Evolutionary conservation across 2,329 filamentous ascomycete genomes (phyloP).

Genomic region (Trichophyton mentagrophytes): DNA sequence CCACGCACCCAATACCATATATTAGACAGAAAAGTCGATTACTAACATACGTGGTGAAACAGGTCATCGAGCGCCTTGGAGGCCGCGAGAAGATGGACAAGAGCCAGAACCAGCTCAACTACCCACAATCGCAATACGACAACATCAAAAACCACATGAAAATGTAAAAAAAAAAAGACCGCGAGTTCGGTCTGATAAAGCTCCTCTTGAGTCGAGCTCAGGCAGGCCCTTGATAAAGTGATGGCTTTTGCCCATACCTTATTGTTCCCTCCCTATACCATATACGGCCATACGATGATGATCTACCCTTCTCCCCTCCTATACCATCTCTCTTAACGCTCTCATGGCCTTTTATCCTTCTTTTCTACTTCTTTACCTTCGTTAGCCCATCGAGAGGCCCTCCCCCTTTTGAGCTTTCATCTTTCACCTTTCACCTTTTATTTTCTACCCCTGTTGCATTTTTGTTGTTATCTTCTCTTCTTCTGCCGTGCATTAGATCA

Average conservation of each 20-base stretch:
- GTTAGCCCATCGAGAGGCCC: neutral
- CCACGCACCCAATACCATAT: neutral
- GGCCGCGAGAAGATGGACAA: conserved; percentile 6
- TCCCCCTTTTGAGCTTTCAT: neutral
- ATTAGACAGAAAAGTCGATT: neutral
- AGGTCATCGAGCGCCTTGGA: conserved; percentile 9
- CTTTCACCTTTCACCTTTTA: no score
- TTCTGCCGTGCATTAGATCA: neutral
- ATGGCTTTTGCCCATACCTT: neutral
- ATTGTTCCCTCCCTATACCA: neutral
- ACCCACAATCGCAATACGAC: conserved; percentile 10
- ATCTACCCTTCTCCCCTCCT: neutral
- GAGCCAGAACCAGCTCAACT: conserved; percentile 10
- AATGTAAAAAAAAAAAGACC: neutral
- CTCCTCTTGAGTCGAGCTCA: conserved; percentile 1
- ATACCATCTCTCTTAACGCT: neutral
- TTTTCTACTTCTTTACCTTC: neutral
- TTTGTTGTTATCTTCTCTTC: neutral
- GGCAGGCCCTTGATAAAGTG: neutral
- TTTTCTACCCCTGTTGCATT: neutral
- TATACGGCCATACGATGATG: neutral
- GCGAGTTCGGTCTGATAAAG: neutral
- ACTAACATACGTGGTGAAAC: neutral
- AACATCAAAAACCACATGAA: conserved; percentile 9
- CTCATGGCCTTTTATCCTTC: neutral